Evolutionary conservation across 371 early-diverging fungal genomes (phyloP).

Genomic region (Circinella minor): DNA sequence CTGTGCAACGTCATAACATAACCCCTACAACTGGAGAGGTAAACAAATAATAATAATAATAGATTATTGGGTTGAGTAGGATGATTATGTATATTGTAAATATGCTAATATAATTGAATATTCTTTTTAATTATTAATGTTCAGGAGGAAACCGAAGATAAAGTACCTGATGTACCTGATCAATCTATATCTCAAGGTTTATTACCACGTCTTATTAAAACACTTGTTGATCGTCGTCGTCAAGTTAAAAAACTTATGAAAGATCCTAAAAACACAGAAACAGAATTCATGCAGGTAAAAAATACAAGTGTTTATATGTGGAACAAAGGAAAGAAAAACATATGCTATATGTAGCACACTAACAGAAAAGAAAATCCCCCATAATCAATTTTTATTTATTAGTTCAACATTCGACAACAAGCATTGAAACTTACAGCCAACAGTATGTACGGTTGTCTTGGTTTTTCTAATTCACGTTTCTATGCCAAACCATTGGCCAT

Average conservation of each 20-base stretch:
- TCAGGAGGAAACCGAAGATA: constrained; percentile 56
- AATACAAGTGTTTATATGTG: neutral
- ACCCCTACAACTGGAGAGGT: constrained; percentile 6
- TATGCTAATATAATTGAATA: neutral
- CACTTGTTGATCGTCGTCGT: constrained; percentile 90
- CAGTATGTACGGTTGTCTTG: constrained; percentile 99
- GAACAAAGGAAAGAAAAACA: neutral
- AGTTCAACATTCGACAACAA: constrained; percentile 94
- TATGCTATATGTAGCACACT: neutral
- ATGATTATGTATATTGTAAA: neutral
- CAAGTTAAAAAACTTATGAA: constrained; percentile 95
- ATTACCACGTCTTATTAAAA: constrained; percentile 90
- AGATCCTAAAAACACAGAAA: constrained; percentile 59
- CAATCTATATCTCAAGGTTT: constrained; percentile 73
- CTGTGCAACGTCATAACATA: constrained; percentile 71
- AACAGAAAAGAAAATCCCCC: neutral
- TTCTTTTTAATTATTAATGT: neutral
- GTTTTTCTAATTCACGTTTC: constrained; percentile 95
- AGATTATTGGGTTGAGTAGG: neutral
- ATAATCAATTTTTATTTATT: neutral
- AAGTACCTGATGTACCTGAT: constrained; percentile 82
- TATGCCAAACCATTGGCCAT: constrained; percentile 98
- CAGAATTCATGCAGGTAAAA: constrained; percentile 66
- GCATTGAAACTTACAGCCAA: constrained; percentile 99
- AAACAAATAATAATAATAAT: constrained; percentile 5